Evolutionary conservation across 768 basidiomycete genomes (phyloP), one percentile per base, ranked within the genome.

Genomic region (Termitomyces sp.): DNA sequence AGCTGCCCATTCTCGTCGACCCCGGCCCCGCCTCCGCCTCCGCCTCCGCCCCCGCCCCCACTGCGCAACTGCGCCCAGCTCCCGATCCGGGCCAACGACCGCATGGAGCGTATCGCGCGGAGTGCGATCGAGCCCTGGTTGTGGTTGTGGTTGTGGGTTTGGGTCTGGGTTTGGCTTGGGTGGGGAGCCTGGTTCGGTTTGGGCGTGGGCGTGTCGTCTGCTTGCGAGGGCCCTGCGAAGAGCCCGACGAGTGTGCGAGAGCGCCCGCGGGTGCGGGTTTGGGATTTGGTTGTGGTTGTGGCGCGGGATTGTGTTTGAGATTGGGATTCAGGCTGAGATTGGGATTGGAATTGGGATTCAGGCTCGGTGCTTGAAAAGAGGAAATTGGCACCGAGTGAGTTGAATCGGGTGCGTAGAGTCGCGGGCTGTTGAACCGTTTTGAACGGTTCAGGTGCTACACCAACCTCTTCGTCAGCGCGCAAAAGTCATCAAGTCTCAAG

Each of bases 41-140:
- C 27, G 4, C 27, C 27, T 27, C 36, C 34, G 8, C 37, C 39
- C 6, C 22, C 16, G 4, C 48, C n/a, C 3, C 49, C 49, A 31
- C 45, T 12, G 18, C 73, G 79, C 57, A 84, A 70, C 65, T 86
- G 85, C 24, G 84, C 82, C 88, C 89, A 89, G 66, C 86, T 87
- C 1, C 85, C 81, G 48, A 92, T 85, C 36, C 85, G 75, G 4
- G 91, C 90, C 44, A 92, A 70, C 2, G 85, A 86, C 30, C 86
- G 78, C 63, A 93, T 85, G 15, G 86, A 87, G 45, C 87, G 78
- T 75, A 93, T 92, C 5, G 91, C 91, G 6, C 91, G 82, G 31
- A 92, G 58, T 0, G 91, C 91, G 45, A 93, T 88, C 0, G 88
- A 90, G 33, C 80, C 83, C 31, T 81, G 80, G 53, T 65, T 64